Percentiles rank a stretch among this genome's conserved stretches.
Evolutionary conservation across 768 basidiomycete species (phyloP).

Genomic region (Mycena haematopus): DNA sequence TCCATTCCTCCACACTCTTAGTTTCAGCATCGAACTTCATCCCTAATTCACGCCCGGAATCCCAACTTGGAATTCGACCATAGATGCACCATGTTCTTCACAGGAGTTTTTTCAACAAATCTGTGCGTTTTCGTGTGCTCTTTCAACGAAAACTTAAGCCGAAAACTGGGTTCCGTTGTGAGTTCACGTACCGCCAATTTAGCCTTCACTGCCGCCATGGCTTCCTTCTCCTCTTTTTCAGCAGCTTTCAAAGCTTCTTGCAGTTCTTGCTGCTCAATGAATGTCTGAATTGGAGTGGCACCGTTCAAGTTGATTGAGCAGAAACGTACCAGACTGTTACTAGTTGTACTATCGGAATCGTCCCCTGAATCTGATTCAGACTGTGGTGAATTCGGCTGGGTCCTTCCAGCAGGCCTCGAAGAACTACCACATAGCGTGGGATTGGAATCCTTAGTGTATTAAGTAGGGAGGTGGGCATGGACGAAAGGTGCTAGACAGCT

Average conservation of each 20-base stretch:
- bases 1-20: no score
- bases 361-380: neutral
- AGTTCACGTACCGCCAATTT: neutral
- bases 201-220: neutral
- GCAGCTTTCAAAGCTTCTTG: neutral
- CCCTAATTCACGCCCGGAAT: no score
- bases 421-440: no score
- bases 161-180: neutral
- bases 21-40: no score
- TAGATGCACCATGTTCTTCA: neutral
- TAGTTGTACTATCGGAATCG: no score
- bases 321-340: neutral
- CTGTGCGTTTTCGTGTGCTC: neutral
- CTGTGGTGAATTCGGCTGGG: neutral
- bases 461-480: no score
- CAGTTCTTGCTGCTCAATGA: neutral
- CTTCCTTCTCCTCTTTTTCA: neutral
- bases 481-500: no score
- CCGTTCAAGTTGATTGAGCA: neutral
- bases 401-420: no score
- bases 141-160: neutral
- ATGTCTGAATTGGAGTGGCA: neutral
- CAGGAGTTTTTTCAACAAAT: neutral
- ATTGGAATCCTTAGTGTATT: no score
- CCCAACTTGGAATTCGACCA: no score